Base-by-base conservation (phyloP, 2,329 filamentous ascomycete species). In the Pleomassaria siparia region DNA sequence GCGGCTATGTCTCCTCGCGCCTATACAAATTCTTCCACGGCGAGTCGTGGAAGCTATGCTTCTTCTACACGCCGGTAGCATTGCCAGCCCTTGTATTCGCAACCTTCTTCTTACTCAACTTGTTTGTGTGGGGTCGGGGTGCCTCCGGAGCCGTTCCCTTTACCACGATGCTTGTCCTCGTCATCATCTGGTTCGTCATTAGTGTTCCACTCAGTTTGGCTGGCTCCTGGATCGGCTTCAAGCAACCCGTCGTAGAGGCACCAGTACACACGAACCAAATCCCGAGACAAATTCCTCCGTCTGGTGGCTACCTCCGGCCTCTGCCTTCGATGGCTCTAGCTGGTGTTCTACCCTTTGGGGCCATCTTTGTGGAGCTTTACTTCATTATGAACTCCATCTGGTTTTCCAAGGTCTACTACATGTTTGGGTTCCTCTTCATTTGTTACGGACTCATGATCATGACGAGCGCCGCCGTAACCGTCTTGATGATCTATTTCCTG, bases 321-420 rank as follows among this genome's bases (percentile, higher is more conserved):
- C 75, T 96, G 7, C 94, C 94, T 1, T 95, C 89, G 55, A 92
- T 96, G 82, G 80, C 96, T 13, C 81, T 97, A 18, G 92, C 95
- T 20, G 94, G 94, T 43, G 85, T 97, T 42, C 80, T 97, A 21
- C 94, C 94, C 0, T 99, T 99, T 63, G 91, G 89, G 39, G 92
- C 94, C 53, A 97, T 99, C 67, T 96, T 97, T 58, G 91, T 97
- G 39, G 94, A 99, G 75, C 84, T 99, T 2, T 97, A 96, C 80
- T 97, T 97, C 74, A 96, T 99, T 77, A 95, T 99, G 89, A 95
- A 87, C 74, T 95, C 89, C 21, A 92, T 99, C 68, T 99, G 94
- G 94, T 96, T 95, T 74, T 92, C 87, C 77, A 90, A 94, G 74
- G 94, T 99, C 58, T 99, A 99, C 80, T 99, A 99, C 81, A 99